Evolutionary conservation across 352 stramenopile genomes (phyloP), one percentile per base, ranked within the genome.

Genomic region (Phytophthora cactorum): DNA sequence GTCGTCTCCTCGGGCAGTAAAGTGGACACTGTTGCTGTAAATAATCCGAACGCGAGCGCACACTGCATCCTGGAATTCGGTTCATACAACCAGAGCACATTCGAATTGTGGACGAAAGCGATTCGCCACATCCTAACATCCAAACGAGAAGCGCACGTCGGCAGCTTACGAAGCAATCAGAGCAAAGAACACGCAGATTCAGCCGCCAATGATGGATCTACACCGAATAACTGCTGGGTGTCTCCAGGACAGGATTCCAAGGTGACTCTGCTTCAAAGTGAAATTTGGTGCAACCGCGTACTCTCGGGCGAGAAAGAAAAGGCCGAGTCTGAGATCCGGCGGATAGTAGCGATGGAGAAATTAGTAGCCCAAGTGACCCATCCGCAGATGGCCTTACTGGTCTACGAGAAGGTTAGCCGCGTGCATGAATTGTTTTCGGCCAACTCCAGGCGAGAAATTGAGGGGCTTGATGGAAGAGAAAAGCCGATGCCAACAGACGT

Each of bases 351-450:
- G 2, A 96, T 96, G 88, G 86, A 96, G 56, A 94, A 93, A 53
- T 68, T 96, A 2, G 86, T 96, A 6, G 70, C 73, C 8, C 86
- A 96, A 72, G 86, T 96, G 31, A 92, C 84, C 5, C 86, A 77
- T 54, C 75, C 86, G 14, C 67, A 81, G 9, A 96, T 96, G 88
- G 88, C 88, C n/a, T 66, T 96, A 31, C 68, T 96, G 3, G 88
- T 96, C 43, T 96, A 96, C 58, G 88, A 96, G 52, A 96, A 96
- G 69, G 88, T 96, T 25, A 94, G 86, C 39, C 84, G 88, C 12
- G 88, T 96, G n/a, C 86, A 96, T 46, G 88, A 96, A 55, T 74
- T 96, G 17, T 96, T 94, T 62, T 71, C 83, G 6, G 83, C 88
- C 4, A 96, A 94, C 60, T 89, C 81, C 58, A 79, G 86, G 15